Evolutionary conservation across 2,329 filamentous ascomycete species (phyloP), one percentile per base, ranked within the genome.

Genomic region (Colletotrichum plurivorum): DNA sequence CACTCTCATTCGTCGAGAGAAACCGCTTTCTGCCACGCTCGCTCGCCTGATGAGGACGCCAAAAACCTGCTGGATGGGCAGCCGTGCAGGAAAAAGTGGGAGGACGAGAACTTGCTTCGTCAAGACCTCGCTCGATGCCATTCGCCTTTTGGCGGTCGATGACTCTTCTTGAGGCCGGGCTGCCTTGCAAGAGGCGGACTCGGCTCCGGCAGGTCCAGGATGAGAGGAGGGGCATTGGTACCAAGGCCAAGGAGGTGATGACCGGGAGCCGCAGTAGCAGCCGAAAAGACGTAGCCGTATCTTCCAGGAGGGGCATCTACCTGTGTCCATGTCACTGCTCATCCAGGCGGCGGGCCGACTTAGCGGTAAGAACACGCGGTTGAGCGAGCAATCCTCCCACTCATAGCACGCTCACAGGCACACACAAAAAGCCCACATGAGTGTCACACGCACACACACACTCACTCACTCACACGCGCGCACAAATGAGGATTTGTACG

Each of bases 21-120:
- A 41, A 62, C 66, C 61, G 67, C 52, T 63, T 67, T 66, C 67
- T 71, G 67, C 62, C 49, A 55, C 65, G 27, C 48, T 54, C 53
- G 36, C 56, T 59, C 61, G 64, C 70, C 60, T 61, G 56, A 71
- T 62, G 48, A 68, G 56, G 55, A 65, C 49, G 46, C 56, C 68
- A 67, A 71, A 71, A 63, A 67, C 64, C 59, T 68, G 64, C 64
- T 70, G 55, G 56, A 69, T 53, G 68, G 68, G 66, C 66, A 66
- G 62, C 66, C 27, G 66, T 69, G 66, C 66, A 69, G 66, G 45
- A 64, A 64, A 66, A 66, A 66, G 63, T 71, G 67, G 70, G 67
- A 70, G 63, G 63, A 27, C 58, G 31, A 36, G 31, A 10, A 36
- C 9, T 10, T 36, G 31, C 31, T 36, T 36, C 31, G 31, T 36